Percentiles rank a stretch among this genome's conserved stretches.
These are phyloP conservation scores for Phlegmacium glaucopus DNA, from an alignment of 768 basidiomycete genomes.

Conservation along the genomic window DNA sequence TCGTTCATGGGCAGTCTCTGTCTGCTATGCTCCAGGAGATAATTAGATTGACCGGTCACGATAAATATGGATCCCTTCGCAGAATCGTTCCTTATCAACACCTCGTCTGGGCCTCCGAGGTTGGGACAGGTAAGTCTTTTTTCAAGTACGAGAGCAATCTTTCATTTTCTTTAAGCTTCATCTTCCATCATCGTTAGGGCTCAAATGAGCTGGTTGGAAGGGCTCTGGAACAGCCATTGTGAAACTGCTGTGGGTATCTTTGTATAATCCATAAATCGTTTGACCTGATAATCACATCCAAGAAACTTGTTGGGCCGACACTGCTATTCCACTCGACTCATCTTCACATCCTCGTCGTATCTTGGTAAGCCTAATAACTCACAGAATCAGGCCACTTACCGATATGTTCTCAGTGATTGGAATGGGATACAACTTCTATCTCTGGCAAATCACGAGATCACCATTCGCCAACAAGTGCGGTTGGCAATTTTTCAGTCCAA, in stretches of 20 bases:
- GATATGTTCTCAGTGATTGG: slow-evolving; percentile 33
- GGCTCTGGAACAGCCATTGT: slow-evolving; percentile 38
- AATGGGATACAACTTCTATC: slow-evolving; percentile 35
- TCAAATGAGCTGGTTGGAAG: slow-evolving; percentile 48
- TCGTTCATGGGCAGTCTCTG: slow-evolving; percentile 2
- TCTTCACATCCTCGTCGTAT: slow-evolving; percentile 32
- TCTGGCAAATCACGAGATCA: slow-evolving; percentile 34
- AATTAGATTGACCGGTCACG: slow-evolving; percentile 34
- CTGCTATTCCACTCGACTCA: slow-evolving; percentile 43
- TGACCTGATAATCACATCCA: not conserved
- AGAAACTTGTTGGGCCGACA: slow-evolving; percentile 31
- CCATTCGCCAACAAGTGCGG: slow-evolving; percentile 34
- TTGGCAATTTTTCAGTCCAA: slow-evolving; percentile 39
- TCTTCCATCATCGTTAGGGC: slow-evolving; percentile 14
- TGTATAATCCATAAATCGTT: not conserved
- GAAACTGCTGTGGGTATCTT: slow-evolving; percentile 19
- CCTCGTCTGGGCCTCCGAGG: slow-evolving; percentile 47
- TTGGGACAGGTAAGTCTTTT: slow-evolving; percentile 34
- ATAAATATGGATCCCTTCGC: slow-evolving; percentile 30
- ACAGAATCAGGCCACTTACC: too few species aligned
- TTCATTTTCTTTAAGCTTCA: slow-evolving; percentile 21
- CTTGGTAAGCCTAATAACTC: slow-evolving; percentile 33
- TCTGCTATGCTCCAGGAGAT: slow-evolving; percentile 27
- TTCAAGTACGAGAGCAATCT: not conserved
- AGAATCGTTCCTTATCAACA: slow-evolving; percentile 55